Evolutionary conservation across 805 yeast species (phyloP).

Genomic region (Candida cerambycidarum): DNA sequence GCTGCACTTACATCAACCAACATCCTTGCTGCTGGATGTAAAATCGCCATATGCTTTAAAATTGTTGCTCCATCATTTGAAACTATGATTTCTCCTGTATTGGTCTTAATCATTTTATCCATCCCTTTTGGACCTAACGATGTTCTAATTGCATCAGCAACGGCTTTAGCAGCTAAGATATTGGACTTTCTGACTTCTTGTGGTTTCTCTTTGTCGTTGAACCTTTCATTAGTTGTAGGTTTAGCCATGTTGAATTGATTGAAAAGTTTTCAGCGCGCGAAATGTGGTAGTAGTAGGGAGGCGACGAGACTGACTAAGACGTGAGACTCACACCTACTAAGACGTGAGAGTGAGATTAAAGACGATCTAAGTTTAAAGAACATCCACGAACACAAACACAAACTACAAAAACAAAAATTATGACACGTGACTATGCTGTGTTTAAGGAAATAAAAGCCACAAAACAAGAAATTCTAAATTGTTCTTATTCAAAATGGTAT

Average conservation of each 20-base stretch:
- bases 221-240: constrained; percentile 70
- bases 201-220: constrained; percentile 92
- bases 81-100: constrained; percentile 86
- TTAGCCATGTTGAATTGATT: constrained; percentile 14
- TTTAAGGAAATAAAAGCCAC: constrained; percentile 29
- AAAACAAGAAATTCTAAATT: constrained; percentile 28
- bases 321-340: too few relatives aligned
- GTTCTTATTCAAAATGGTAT: constrained; percentile 39
- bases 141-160: constrained; percentile 92
- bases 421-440: constrained; percentile 23
- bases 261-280: constrained; percentile 9
- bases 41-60: constrained; percentile 91
- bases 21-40: constrained; percentile 99
- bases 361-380: too few relatives aligned
- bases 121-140: constrained; percentile 98
- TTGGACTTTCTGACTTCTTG: constrained; percentile 89
- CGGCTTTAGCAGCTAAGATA: constrained; percentile 90
- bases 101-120: constrained; percentile 98
- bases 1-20: constrained; percentile 94
- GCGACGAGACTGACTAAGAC: too few relatives aligned
- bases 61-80: constrained; percentile 99
- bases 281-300: neutral
- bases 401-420: neutral
- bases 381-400: too few relatives aligned
- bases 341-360: too few relatives aligned